Base-by-base conservation (phyloP, 2,329 filamentous ascomycete species). In the Penicillium palitans region DNA sequence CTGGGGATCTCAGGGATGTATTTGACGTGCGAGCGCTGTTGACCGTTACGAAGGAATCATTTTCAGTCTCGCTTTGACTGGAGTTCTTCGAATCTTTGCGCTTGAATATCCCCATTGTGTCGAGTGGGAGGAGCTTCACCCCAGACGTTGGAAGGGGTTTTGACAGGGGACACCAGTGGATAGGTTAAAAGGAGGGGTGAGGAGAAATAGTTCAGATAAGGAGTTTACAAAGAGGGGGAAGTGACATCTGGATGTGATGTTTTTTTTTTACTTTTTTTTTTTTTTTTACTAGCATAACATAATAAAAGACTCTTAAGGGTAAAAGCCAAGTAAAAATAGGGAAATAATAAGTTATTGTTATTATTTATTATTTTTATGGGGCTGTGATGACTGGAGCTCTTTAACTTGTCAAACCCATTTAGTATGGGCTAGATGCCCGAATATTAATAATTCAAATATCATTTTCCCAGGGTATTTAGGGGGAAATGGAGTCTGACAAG, bases 1-100 rank as follows among this genome's bases (percentile, higher is more conserved):
- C 75, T 55, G 82, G 80, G 12, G 81, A 82, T 66, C 78, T 81
- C 61, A 83, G 70, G 12, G 80, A 82, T 58, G 77, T 77, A 68
- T 78, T 76, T 44, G 74, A 78, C 10, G 70, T 76, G 44, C 75
- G 74, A 57, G 76, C 74, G 59, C 73, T 76, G 64, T 75, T 83
- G 61, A 79, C 64, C 2, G 74, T 71, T 17, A 68, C 66, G 33
- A 72, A 70, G 10, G 76, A 75, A 13, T 78, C 76, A 10, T 73
- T 70, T 46, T 77, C 76, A 42, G 77, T 68, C 42, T 78, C 75
- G 19, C 29, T 53, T 27, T 47, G 51, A 19, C 27, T 53, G 19
- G 73, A 74, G 54, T 69, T 69, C 56, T 74, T 77, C n/a, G 75
- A 74, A 62, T 79, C 77, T 61, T 77, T 80, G 67, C 76, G 76